Conservation (phyloP, 148 eudicot species). For the Arbutus unedo region DNA sequence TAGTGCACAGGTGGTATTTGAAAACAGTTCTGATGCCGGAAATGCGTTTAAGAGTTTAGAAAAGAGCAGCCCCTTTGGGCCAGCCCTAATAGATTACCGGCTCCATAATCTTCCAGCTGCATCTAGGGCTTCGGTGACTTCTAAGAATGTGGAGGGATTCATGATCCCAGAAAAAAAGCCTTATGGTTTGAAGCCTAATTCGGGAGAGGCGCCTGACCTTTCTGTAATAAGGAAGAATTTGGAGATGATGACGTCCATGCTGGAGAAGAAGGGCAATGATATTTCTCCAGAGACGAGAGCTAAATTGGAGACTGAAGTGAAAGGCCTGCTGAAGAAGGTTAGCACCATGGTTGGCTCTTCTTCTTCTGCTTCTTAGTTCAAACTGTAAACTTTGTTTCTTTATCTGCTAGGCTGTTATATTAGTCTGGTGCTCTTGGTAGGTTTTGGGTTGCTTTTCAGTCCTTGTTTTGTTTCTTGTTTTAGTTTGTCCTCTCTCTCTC, state of each 20-base stretch:
- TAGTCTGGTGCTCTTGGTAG: background rate
- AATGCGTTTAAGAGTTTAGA: slow-evolving; percentile 33
- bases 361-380: slow-evolving; percentile 27
- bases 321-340: slow-evolving; percentile 63
- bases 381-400: background rate
- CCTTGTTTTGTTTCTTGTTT: background rate
- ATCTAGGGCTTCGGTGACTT: background rate
- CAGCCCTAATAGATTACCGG: slow-evolving; percentile 26
- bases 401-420: background rate
- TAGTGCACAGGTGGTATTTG: slow-evolving; percentile 29
- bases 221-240: slow-evolving; percentile 54
- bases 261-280: slow-evolving; percentile 64
- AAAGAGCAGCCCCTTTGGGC: slow-evolving; percentile 40
- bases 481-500: background rate
- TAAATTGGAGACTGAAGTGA: slow-evolving; percentile 60
- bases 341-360: slow-evolving; percentile 52
- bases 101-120: slow-evolving; percentile 18
- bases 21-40: slow-evolving; percentile 26
- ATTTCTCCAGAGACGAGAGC: slow-evolving; percentile 58
- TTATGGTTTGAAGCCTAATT: slow-evolving; percentile 19
- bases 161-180: slow-evolving; percentile 18
- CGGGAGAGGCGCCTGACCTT: slow-evolving; percentile 40
- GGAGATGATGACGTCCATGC: slow-evolving; percentile 64
- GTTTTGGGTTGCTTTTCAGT: background rate
- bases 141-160: slow-evolving; percentile 14